A percentile compares a stretch with the other conserved stretches of the same genome.
phyloP scores from a whole-genome alignment of 768 basidiomycete genomes.

The Naganishia friedmannii region DNA sequence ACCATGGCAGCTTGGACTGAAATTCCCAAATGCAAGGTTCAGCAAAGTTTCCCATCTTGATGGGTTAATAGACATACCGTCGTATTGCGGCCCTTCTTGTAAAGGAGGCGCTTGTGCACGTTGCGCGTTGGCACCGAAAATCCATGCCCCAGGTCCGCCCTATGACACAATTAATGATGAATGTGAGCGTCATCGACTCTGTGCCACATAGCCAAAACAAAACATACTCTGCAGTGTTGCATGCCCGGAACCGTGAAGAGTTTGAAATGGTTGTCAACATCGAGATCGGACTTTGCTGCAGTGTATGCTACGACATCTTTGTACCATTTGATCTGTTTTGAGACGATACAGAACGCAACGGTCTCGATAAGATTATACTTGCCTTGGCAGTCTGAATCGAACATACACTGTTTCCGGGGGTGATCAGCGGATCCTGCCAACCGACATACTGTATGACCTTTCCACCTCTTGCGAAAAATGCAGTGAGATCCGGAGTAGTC shows the following conservation, averaged over 20 bases:
- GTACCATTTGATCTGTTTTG: constrained; percentile 17
- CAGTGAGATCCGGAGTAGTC: constrained; percentile 1
- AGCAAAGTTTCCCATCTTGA: neutral
- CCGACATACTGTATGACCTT: constrained; percentile 11
- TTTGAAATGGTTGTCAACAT: constrained; percentile 2
- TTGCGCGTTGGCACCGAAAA: constrained; percentile 2
- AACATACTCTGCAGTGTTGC: constrained; percentile 7
- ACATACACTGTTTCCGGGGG: constrained; percentile 12
- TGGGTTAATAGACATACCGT: neutral
- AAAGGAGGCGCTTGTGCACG: constrained; percentile 12
- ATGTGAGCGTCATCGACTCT: neutral
- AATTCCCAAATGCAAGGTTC: too few relatives aligned
- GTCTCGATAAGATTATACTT: neutral
- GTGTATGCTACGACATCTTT: constrained; percentile 11
- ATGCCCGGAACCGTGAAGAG: constrained; percentile 5
- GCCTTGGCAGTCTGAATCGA: neutral
- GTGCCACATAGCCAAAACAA: neutral
- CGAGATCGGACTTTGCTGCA: neutral
- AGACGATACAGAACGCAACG: too few relatives aligned
- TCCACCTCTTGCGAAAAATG: constrained; percentile 14
- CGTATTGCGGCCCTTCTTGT: neutral
- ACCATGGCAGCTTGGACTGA: constrained; percentile 16
- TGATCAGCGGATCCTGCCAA: constrained; percentile 11
- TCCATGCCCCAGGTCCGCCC: constrained; percentile 14
- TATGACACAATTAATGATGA: neutral